A percentile compares a stretch with the other conserved stretches of the same genome.
Evolutionary conservation across 768 basidiomycete species (phyloP).

Genomic region (Auricularia sp.): DNA sequence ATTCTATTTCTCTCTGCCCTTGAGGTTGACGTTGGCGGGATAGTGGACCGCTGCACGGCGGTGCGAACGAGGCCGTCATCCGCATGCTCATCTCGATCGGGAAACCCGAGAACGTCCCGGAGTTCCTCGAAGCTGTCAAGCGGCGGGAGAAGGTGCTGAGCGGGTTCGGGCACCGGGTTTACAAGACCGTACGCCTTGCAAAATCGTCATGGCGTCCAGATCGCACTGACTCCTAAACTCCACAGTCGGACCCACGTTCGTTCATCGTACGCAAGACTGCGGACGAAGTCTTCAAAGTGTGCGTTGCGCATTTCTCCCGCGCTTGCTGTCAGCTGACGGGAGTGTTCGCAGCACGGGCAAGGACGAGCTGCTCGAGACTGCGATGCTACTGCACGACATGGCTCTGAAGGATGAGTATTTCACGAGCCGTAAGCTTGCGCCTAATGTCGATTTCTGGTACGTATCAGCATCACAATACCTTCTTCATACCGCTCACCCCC

Average conservation of each 20-base stretch:
- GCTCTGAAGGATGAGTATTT: constrained; percentile 91
- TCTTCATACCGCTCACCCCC: neutral
- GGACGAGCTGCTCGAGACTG: constrained; percentile 78
- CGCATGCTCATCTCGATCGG: constrained; percentile 88
- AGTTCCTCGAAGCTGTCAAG: constrained; percentile 80
- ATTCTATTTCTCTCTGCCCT: neutral
- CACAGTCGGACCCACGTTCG: constrained; percentile 78
- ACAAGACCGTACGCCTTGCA: constrained; percentile 49
- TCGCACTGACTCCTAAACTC: neutral
- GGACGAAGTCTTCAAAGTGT: constrained; percentile 87
- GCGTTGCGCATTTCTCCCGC: constrained; percentile 17
- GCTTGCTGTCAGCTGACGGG: constrained; percentile 1
- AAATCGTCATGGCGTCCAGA: neutral
- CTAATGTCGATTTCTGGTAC: constrained; percentile 89
- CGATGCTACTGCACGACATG: constrained; percentile 78
- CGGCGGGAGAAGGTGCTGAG: constrained; percentile 79
- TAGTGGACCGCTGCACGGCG: constrained; percentile 70
- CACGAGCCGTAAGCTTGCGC: constrained; percentile 65
- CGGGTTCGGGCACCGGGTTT: constrained; percentile 84
- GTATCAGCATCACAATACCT: constrained; percentile 13
- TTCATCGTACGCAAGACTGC: constrained; percentile 86
- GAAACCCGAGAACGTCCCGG: constrained; percentile 69
- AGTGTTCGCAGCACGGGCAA: constrained; percentile 53
- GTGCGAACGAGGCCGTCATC: constrained; percentile 90
- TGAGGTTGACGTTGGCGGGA: neutral